These are phyloP conservation scores for Aspergillus diversus DNA, from an alignment of 495 filamentous ascomycete species.

Conservation along the genomic window DNA sequence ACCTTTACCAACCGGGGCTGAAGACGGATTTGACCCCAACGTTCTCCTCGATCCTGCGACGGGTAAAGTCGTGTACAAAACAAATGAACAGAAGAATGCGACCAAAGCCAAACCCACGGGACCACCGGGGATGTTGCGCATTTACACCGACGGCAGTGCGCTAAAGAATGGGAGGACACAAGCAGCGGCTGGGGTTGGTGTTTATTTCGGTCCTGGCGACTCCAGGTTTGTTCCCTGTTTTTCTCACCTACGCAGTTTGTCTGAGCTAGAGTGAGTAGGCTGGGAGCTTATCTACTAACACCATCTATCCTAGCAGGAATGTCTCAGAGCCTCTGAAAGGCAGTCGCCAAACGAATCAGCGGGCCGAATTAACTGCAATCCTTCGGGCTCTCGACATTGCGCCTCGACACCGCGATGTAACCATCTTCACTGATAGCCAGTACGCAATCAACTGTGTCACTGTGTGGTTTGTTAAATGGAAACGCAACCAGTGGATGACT, in stretches of 20 bases:
- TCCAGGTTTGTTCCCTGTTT: conserved; percentile 56
- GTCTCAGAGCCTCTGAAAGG: conserved; percentile 81
- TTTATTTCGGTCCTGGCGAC: conserved; percentile 80
- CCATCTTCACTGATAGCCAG: conserved; percentile 79
- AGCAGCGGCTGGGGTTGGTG: conserved; percentile 82
- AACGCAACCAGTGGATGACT: conserved; percentile 77
- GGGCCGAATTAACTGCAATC: conserved; percentile 89
- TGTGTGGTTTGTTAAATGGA: conserved; percentile 81
- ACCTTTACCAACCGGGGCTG: conserved; percentile 55
- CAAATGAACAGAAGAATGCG: conserved; percentile 46
- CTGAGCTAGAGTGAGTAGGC: conserved; percentile 1
- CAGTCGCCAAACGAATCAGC: conserved; percentile 84
- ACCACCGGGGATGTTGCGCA: conserved; percentile 59
- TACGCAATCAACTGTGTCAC: conserved; percentile 93
- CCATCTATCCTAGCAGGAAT: conserved; percentile 62
- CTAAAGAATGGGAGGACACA: conserved; percentile 73
- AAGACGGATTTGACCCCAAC: conserved; percentile 66
- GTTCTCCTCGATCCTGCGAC: conserved; percentile 57
- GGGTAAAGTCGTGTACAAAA: conserved; percentile 65
- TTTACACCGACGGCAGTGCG: conserved; percentile 90
- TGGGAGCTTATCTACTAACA: conserved; percentile 21
- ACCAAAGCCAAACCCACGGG: conserved; percentile 47
- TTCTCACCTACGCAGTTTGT: background rate
- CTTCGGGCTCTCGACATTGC: conserved; percentile 79
- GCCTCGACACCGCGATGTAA: conserved; percentile 62